These are phyloP conservation scores for Hapsidospora chrysogenum DNA, from an alignment of 495 filamentous ascomycete species.

Conservation along the genomic window DNA sequence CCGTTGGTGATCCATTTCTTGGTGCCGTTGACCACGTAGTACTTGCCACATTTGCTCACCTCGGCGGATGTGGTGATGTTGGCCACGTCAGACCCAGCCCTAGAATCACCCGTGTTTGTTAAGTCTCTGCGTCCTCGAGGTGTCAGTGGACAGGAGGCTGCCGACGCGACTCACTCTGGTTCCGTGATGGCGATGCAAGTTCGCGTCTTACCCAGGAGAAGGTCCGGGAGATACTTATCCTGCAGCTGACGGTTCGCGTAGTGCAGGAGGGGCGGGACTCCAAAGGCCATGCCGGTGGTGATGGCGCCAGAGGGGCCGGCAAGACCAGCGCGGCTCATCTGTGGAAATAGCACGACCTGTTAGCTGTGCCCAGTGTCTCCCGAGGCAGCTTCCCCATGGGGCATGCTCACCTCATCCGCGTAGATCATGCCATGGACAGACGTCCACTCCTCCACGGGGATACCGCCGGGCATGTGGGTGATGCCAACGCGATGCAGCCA, in stretches of 20 bases:
- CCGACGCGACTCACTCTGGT: conserved; percentile 3
- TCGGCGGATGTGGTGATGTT: conserved; percentile 65
- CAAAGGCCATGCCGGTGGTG: conserved; percentile 67
- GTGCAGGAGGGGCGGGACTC: conserved; percentile 65
- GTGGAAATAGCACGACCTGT: too few species aligned
- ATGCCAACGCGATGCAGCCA: conserved; percentile 18
- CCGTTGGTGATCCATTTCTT: conserved; percentile 96
- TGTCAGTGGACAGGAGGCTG: too few species aligned
- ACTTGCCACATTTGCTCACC: conserved; percentile 66
- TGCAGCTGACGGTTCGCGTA: conserved; percentile 53
- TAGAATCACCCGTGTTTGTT: conserved; percentile 24
- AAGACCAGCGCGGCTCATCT: conserved; percentile 47
- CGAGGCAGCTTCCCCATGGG: too few species aligned
- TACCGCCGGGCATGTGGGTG: conserved; percentile 49
- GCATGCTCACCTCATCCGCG: conserved; percentile 62
- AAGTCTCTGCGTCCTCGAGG: too few species aligned
- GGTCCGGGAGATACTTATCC: conserved; percentile 44
- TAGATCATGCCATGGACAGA: conserved; percentile 74
- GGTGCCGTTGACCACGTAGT: conserved; percentile 67
- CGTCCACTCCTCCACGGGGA: conserved; percentile 68
- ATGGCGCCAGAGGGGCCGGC: conserved; percentile 47
- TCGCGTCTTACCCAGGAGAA: conserved; percentile 68
- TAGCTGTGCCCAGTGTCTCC: too few species aligned
- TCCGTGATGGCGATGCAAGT: conserved; percentile 81
- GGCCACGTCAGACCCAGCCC: conserved; percentile 76